Evolutionary conservation across 208 protist species (phyloP).

Genomic region (Leishmania tropica): DNA sequence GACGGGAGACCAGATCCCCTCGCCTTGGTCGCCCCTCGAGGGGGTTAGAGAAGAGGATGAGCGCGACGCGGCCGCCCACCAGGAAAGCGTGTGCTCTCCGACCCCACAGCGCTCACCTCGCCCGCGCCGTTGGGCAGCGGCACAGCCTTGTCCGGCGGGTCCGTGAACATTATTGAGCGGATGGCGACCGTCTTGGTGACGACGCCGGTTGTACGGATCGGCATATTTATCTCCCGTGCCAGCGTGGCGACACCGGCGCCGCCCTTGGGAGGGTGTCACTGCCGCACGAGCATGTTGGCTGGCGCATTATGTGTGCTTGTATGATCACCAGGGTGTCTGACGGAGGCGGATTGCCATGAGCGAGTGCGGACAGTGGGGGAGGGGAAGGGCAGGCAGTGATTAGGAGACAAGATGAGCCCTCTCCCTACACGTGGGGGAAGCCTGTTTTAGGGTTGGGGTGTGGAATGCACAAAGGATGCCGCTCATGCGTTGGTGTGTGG

Average conservation of each 20-base stretch:
- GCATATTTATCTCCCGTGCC: neutral
- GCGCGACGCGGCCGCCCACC: constrained; percentile 34
- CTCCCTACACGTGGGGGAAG: no score
- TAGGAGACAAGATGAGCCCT: no score
- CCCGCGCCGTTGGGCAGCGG: constrained; percentile 33
- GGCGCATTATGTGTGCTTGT: constrained; percentile 13
- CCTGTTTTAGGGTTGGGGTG: no score
- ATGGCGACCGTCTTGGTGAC: neutral
- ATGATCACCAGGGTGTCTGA: constrained; percentile 33
- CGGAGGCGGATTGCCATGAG: constrained; percentile 1
- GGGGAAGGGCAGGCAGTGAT: no score
- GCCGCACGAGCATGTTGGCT: neutral
- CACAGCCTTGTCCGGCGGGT: constrained; percentile 25
- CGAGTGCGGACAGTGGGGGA: no score
- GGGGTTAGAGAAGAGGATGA: constrained; percentile 20
- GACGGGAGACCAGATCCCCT: constrained; percentile 27
- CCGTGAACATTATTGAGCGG: constrained; percentile 1
- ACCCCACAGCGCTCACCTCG: constrained; percentile 24
- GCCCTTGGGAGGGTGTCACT: neutral
- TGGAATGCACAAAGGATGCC: no score
- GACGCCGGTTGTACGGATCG: neutral
- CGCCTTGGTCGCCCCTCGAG: constrained; percentile 25
- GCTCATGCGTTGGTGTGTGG: no score
- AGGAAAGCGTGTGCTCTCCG: constrained; percentile 12
- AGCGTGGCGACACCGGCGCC: neutral